A percentile compares a stretch with the other conserved stretches of the same genome.
These are phyloP conservation scores for Dactylellina drechsleri DNA, from an alignment of 2,329 filamentous ascomycete species.

Conservation along the genomic window DNA sequence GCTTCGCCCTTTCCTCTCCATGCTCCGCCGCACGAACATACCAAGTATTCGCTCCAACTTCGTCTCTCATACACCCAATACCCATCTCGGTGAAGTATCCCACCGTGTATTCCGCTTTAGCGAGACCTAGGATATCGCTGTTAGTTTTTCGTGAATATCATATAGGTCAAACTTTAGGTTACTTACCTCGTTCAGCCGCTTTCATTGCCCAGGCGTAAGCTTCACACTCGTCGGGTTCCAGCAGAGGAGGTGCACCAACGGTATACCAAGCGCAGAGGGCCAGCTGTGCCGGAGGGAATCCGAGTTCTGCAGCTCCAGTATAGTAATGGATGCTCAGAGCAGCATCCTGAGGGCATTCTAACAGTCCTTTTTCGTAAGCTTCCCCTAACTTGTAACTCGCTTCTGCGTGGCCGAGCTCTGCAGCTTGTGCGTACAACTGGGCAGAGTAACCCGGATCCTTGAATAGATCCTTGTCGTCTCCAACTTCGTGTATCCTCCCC, in stretches of 20 bases:
- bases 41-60: constrained; percentile 98
- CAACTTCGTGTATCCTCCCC: constrained; percentile 85
- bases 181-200: constrained; percentile 84
- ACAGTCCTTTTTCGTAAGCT: constrained; percentile 90
- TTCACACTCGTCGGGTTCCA: constrained; percentile 95
- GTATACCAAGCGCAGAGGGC: constrained; percentile 98
- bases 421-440: constrained; percentile 91
- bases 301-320: constrained; percentile 85
- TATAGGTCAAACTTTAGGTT: not conserved
- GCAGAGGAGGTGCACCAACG: constrained; percentile 87
- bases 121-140: constrained; percentile 61
- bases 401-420: constrained; percentile 87
- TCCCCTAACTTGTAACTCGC: constrained; percentile 91
- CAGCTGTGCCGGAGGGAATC: constrained; percentile 93
- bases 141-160: constrained; percentile 14
- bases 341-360: constrained; percentile 88
- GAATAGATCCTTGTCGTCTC: constrained; percentile 95
- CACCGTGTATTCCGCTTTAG: constrained; percentile 87
- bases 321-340: constrained; percentile 97
- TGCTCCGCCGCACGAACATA: constrained; percentile 95
- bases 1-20: constrained; percentile 88
- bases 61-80: constrained; percentile 91
- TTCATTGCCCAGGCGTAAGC: constrained; percentile 95
- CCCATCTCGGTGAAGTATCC: constrained; percentile 99
- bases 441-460: constrained; percentile 89